Conservation (phyloP, 805 yeast species). For the Candida nemodendra region DNA sequence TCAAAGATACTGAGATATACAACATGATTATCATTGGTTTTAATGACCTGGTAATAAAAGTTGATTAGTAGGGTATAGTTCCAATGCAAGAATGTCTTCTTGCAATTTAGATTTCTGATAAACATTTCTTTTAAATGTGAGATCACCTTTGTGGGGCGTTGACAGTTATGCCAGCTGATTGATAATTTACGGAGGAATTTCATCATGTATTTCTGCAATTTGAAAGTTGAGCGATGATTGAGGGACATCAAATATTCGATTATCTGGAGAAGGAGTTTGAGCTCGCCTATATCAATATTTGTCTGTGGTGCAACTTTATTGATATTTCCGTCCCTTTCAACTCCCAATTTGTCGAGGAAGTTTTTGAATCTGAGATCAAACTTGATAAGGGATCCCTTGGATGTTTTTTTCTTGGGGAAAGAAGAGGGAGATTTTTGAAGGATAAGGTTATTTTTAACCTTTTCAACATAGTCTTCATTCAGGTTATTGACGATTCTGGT, state of each 20-base stretch:
- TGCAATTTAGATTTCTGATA: slow-evolving; percentile 5
- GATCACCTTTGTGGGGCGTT: slow-evolving; percentile 7
- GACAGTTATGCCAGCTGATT: slow-evolving; percentile 6
- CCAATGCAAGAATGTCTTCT: slow-evolving; percentile 4
- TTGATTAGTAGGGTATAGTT: slow-evolving; percentile 9
- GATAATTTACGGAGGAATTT: slow-evolving; percentile 2
- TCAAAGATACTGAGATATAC: slow-evolving; percentile 5
- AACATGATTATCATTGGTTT: slow-evolving; percentile 6
- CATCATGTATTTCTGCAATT: slow-evolving; percentile 9
- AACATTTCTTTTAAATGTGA: slow-evolving; percentile 4
- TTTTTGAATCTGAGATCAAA: slow-evolving; percentile 6
- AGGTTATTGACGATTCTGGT: no score
- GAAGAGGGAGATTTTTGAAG: no score
- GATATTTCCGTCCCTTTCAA: slow-evolving; percentile 9
- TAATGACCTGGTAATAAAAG: slow-evolving; percentile 4
- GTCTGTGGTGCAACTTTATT: slow-evolving; percentile 3
- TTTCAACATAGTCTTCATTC: no score
- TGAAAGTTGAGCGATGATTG: slow-evolving; percentile 7
- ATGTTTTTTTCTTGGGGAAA: no score
- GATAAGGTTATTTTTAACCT: no score
- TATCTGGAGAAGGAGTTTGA: slow-evolving; percentile 3
- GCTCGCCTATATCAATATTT: slow-evolving; percentile 6
- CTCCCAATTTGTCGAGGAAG: slow-evolving; percentile 10
- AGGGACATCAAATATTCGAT: slow-evolving; percentile 9
- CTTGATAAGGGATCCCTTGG: no score